Base-by-base conservation (phyloP, 179 eudicot genomes). In the Amaranthus tricolor region DNA sequence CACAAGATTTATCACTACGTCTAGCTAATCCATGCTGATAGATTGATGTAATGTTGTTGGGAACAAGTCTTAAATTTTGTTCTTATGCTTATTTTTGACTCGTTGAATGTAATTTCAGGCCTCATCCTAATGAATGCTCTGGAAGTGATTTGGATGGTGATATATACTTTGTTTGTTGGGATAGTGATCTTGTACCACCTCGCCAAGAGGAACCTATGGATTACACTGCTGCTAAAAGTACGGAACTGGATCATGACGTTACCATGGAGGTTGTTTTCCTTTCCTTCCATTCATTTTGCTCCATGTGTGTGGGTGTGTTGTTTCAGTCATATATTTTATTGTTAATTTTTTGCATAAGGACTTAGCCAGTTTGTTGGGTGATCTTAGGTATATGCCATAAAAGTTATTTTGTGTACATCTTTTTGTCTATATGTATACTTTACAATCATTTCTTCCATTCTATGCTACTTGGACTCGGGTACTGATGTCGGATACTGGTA, bases 81-180 rank as follows among this genome's bases (percentile, higher is more conserved):
- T 53, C 2, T 11, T 40, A 15, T 50, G 40, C 14, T 15, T 31
- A 69, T 71, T 31, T 31, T 56, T 75, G 47, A 40, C n/a, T 16
- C 6, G 3, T 50, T 65, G 7, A 73, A 17, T 60, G 63, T 2
- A 15, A 73, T 77, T 40, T 57, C 85, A 94, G 97, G 75, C 98
- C 98, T 69, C 98, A 94, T 82, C 96, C 98, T 19, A 92, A 94
- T 85, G 98, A 94, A 85, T 94, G 98, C 78, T 94, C 98, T 5
- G 98, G 98, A 72, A 94, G 98, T 82, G 98, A 94, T 80, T 83
- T 94, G 82, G 98, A 94, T 79, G 98, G 98, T 52, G 98, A 94
- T 83, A 81, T 92, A 44, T 94, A 94, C 82, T 94, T 92, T 77
- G 96, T 92, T n/a, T 92, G 90, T 77, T 94, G 98, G 98, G 98